A percentile compares a stretch with the other conserved stretches of the same genome.
Evolutionary conservation across 192 early-diverging fungal species (phyloP).

Genomic region (Lobosporangium transversale): DNA sequence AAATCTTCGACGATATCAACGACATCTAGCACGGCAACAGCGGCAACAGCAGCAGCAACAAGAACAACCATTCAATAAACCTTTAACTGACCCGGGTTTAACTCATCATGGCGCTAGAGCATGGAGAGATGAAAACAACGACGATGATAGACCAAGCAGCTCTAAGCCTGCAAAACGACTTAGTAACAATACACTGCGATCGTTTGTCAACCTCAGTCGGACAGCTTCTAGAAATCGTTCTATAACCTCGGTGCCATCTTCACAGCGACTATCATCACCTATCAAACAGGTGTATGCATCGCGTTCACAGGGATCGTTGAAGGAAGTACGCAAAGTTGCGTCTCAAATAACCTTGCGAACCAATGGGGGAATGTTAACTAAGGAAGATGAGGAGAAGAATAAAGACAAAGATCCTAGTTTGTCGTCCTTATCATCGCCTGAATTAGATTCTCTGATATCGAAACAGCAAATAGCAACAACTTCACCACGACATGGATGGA

Average conservation of each 20-base stretch:
- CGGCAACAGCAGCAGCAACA: slow-evolving; percentile 4
- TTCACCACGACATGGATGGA: background rate
- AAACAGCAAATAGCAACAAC: background rate
- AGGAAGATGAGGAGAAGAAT: background rate
- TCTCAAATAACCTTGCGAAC: slow-evolving; percentile 21
- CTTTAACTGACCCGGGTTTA: background rate
- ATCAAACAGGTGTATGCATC: background rate
- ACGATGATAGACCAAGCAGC: background rate
- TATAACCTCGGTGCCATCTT: background rate
- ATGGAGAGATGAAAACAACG: background rate
- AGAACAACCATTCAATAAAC: background rate
- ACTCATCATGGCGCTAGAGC: background rate
- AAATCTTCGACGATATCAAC: slow-evolving; percentile 22
- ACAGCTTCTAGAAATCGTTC: background rate
- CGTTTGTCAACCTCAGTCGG: background rate
- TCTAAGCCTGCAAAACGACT: background rate
- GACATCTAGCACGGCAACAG: slow-evolving; percentile 17
- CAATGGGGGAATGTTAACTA: background rate
- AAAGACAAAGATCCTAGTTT: no score
- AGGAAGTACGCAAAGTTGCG: slow-evolving; percentile 22
- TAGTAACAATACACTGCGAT: background rate
- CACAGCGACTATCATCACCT: background rate
- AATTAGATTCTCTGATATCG: background rate
- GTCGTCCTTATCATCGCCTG: background rate
- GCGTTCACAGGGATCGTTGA: slow-evolving; percentile 33